Conservation (phyloP, 139 green algal species). For the Volvox africanus region DNA sequence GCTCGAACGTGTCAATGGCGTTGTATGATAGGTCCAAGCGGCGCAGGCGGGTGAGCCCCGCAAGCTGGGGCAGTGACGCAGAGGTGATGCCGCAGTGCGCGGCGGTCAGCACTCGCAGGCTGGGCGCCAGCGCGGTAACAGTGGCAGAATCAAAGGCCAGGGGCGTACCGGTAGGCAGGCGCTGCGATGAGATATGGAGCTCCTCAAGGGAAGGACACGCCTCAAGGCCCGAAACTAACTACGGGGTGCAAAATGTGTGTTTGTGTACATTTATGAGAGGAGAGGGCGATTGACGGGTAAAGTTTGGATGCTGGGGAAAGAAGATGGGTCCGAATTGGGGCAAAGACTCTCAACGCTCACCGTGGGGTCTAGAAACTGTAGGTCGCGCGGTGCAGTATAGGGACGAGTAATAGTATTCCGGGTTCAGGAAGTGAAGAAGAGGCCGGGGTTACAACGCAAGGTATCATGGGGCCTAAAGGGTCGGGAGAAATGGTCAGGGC, state of each 20-base stretch:
- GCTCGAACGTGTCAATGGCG: conserved; percentile 22
- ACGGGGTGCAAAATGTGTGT: neutral
- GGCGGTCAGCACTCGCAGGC: conserved; percentile 44
- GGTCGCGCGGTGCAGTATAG: no score
- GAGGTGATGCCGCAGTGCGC: conserved; percentile 34
- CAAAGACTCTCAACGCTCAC: no score
- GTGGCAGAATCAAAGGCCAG: conserved; percentile 47
- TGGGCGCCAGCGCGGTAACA: conserved; percentile 26
- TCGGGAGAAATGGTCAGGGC: no score
- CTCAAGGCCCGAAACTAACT: conserved; percentile 38
- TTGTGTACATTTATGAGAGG: no score
- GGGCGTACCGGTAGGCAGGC: conserved; percentile 32
- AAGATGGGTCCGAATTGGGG: no score
- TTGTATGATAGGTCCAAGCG: conserved; percentile 52
- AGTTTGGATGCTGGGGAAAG: no score
- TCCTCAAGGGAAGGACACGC: conserved; percentile 57
- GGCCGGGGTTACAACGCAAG: no score
- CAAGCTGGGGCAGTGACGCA: neutral
- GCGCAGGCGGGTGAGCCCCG: conserved; percentile 18
- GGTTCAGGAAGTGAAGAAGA: no score
- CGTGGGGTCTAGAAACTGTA: no score
- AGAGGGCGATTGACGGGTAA: no score
- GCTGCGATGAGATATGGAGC: conserved; percentile 65
- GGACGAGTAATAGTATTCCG: no score
- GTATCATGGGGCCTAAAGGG: no score